Evolutionary conservation across 208 protist species (phyloP), one percentile per base, ranked within the genome.

Genomic region (Borovskyia barvae): DNA sequence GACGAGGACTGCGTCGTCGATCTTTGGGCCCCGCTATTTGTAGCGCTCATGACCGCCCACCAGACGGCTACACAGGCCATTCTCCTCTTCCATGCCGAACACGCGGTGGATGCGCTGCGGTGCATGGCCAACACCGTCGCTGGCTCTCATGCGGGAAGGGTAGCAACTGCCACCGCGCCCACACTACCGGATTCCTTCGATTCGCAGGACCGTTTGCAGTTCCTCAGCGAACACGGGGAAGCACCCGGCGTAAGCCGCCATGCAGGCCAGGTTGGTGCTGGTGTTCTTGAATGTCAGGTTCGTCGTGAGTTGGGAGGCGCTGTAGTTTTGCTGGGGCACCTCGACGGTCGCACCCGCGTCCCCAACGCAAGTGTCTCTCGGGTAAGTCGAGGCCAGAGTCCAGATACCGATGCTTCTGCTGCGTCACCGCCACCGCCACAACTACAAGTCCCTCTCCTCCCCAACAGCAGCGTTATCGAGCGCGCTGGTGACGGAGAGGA

Each of bases 21-120:
- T 42, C 62, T 85, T 14, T 93, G 87, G 87, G 49, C 65, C 37
- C 78, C 83, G 39, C 61, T 87, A 48, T 65, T 86, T 56, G 63
- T 93, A 19, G 78, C 83, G 12, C 68, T 90, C 32, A 63, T 86
- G 45, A 61, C 79, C 53, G 65, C 76, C 62, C 76, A 82, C 61
- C 47, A 45, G 30, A 28, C 62, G 5, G 75, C 67, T 0, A 57
- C 84, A 14, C 7, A 52, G 24, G 51, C 54, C 1, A 39, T 88
- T 5, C 48, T 93, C n/a, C 36, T 43, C 33, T 90, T 93, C 53
- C 87, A 93, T 50, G 66, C 77, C 11, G 33, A 61, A 41, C 63
- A 90, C 45, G 82, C 80, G 0, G 33, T 78, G 12, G 12, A 29
- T 25, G 67, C 86, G 28, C 62, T 71, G 55, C 57, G 58, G 36